phyloP scores from a whole-genome alignment of 2,329 filamentous ascomycete species.

The Tetracladium maxilliforme region DNA sequence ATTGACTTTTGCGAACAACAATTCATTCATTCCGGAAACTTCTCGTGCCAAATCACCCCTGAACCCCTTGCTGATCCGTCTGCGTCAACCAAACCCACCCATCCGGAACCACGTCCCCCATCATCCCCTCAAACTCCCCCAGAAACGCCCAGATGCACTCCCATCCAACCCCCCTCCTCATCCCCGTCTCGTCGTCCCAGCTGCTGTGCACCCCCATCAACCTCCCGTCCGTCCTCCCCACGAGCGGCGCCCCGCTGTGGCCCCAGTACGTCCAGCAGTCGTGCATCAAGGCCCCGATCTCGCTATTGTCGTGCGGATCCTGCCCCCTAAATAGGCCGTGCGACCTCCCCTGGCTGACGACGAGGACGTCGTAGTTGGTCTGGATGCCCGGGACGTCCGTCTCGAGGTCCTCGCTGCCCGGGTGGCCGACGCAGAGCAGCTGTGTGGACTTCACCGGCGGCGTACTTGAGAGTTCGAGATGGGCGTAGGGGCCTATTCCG shows the following conservation, averaged over 20 bases:
- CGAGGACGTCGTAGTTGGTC: slow-evolving; percentile 29
- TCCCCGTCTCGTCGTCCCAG: slow-evolving; percentile 35
- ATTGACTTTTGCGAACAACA: too few relatives aligned
- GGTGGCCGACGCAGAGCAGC: slow-evolving; percentile 23
- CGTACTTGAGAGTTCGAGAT: slow-evolving; percentile 3
- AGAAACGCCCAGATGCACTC: slow-evolving; percentile 27
- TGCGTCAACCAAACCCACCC: too few relatives aligned
- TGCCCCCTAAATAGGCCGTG: slow-evolving; percentile 20
- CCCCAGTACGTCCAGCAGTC: slow-evolving; percentile 44
- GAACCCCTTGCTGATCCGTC: too few relatives aligned
- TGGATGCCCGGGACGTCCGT: slow-evolving; percentile 13
- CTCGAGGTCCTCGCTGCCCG: slow-evolving; percentile 28
- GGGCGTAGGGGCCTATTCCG: too few relatives aligned
- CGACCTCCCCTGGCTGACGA: slow-evolving; percentile 26
- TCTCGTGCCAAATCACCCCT: too few relatives aligned
- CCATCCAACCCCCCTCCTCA: slow-evolving; percentile 30
- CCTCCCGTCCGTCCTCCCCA: slow-evolving; percentile 19
- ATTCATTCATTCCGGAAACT: too few relatives aligned
- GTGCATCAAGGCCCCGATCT: slow-evolving; percentile 35
- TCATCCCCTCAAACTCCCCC: too few relatives aligned
- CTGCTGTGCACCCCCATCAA: slow-evolving; percentile 36
- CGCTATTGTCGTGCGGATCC: slow-evolving; percentile 31
- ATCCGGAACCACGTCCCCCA: too few relatives aligned
- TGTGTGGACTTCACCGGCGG: slow-evolving; percentile 6
- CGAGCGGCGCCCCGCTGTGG: slow-evolving; percentile 33